Evolutionary conservation across 2,329 filamentous ascomycete species (phyloP), one percentile per base, ranked within the genome.

Genomic region (Hymenoscyphus fraxineus): DNA sequence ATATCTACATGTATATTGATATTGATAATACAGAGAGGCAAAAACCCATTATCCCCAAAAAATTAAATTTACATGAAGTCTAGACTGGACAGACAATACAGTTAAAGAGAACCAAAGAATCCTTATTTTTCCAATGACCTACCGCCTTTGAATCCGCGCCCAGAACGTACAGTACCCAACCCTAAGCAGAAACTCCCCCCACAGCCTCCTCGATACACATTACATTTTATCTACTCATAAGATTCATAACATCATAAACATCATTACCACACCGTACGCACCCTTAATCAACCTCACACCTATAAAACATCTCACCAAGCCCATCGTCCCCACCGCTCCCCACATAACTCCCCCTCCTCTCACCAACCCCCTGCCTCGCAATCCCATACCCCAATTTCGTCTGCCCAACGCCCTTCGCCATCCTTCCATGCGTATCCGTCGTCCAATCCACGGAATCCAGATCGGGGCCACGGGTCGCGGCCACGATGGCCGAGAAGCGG

Each of bases 401-500:
- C 22, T 38, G 47, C 16, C 55, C 22, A 16, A 58, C 55, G 6
- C 27, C 40, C 54, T 19, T 44, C 19, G 35, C 19, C 54, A 58
- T 22, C 9, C 47, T 22, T 5, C 60, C 60, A 39, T 31, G 22
- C 2, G 5, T 7, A 51, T 58, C 31, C 1, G 32, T 39, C 38
- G 22, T 62, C 60, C 60, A 62, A 41, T 44, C 55, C 2, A 62
- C 27, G 2, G n/a, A 13, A 58, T 62, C 60, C 10, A 62, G 16
- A 27, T 51, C 19, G 13, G 51, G 19, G n/a, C 60, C 60, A 22
- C 60, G 58, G 15, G 60, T 58, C n/a, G 60, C 55, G n/a, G 41
- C 60, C n/a, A 62, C 60, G 15, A 62, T 62, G 6, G 51, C 57
- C 7, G 54, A 58, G 38, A 62, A 62, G 10, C 60, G 54, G 35